Percentiles rank a stretch among this genome's conserved stretches.
phyloP scores from a whole-genome alignment of 2,329 filamentous ascomycete species.

The Pseudogymnoascus sp. region DNA sequence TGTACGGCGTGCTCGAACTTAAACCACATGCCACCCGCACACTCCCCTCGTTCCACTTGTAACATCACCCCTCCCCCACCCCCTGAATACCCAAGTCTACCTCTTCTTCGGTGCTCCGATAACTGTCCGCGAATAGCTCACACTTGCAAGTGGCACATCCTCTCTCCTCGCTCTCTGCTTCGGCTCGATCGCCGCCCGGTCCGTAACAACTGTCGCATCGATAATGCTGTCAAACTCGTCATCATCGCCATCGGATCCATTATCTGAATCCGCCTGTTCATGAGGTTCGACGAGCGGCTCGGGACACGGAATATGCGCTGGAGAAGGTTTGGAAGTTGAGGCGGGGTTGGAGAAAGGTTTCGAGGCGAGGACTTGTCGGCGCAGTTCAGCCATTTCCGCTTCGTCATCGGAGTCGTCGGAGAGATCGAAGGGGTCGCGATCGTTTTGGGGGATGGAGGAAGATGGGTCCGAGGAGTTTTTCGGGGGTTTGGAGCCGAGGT shows the following conservation, averaged over 20 bases:
- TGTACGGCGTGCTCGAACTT: background rate
- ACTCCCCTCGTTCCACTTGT: background rate
- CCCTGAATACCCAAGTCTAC: background rate
- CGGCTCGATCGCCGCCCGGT: slow-evolving; percentile 67
- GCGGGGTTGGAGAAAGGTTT: slow-evolving; percentile 71
- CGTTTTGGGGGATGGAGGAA: background rate
- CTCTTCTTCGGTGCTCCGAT: slow-evolving; percentile 30
- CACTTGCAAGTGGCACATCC: slow-evolving; percentile 26
- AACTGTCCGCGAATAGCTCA: slow-evolving; percentile 30
- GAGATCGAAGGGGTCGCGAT: slow-evolving; percentile 64
- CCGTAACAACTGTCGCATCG: slow-evolving; percentile 81
- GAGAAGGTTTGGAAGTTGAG: slow-evolving; percentile 45
- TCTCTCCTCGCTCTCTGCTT: slow-evolving; percentile 48
- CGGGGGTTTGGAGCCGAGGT: slow-evolving; percentile 46
- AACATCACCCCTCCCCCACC: background rate
- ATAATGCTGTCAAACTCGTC: slow-evolving; percentile 91
- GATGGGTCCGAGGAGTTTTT: slow-evolving; percentile 15
- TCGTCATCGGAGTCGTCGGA: slow-evolving; percentile 78
- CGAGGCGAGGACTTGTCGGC: slow-evolving; percentile 81
- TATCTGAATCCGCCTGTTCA: slow-evolving; percentile 65
- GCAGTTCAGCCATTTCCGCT: slow-evolving; percentile 82
- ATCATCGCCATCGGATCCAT: slow-evolving; percentile 44
- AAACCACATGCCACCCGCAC: background rate
- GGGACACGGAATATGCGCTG: slow-evolving; percentile 47
- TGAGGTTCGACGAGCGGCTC: slow-evolving; percentile 51